Evolutionary conservation across 257 asterid genomes (phyloP).

Genomic region (Thymus quinquecostatus): DNA sequence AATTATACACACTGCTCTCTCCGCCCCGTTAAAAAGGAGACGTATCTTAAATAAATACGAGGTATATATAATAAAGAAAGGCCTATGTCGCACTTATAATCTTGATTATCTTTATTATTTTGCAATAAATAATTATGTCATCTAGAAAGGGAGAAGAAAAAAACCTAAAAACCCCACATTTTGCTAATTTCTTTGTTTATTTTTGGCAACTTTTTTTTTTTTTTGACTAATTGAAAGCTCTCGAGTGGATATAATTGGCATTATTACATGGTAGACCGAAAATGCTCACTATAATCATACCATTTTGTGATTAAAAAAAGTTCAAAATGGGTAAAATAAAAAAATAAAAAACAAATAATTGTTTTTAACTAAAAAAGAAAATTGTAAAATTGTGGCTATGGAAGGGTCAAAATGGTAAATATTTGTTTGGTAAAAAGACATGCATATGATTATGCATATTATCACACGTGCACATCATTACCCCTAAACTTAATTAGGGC

Average conservation of each 20-base stretch:
- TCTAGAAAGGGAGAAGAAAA: background rate
- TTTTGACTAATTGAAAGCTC: slow-evolving; percentile 15
- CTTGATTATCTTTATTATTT: background rate
- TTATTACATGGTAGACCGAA: slow-evolving; percentile 34
- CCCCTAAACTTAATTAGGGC: slow-evolving; percentile 9
- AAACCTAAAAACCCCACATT: background rate
- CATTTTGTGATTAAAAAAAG: slow-evolving; percentile 20
- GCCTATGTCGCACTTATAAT: too few species aligned
- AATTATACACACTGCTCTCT: too few species aligned
- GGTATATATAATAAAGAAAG: too few species aligned
- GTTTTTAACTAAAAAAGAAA: too few species aligned
- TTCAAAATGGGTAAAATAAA: slow-evolving; percentile 17
- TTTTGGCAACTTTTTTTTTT: background rate
- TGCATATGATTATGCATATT: slow-evolving; percentile 29
- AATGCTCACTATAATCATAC: slow-evolving; percentile 36
- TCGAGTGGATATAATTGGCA: slow-evolving; percentile 37
- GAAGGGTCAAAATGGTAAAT: slow-evolving; percentile 38
- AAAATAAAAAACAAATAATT: too few species aligned
- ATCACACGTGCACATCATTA: slow-evolving; percentile 63
- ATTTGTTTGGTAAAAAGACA: slow-evolving; percentile 8
- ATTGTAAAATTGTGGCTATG: slow-evolving; percentile 10
- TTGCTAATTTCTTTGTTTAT: background rate
- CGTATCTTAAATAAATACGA: too few species aligned
- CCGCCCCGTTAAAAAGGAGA: too few species aligned
- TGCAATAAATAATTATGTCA: background rate